Conservation (phyloP, 768 basidiomycete species). For the Collybiopsis confluens region DNA sequence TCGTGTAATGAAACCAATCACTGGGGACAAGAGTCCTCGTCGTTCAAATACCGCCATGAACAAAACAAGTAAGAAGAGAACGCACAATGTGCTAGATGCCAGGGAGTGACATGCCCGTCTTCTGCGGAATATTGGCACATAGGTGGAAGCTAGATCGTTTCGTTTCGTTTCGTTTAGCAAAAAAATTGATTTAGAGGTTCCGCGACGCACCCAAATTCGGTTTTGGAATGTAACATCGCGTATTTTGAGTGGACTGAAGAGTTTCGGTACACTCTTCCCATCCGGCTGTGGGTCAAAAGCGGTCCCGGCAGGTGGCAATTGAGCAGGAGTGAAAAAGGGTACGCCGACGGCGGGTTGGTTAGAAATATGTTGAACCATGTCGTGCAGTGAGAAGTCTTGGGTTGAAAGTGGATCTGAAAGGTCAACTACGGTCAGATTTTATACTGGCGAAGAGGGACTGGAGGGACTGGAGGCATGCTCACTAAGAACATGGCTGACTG, state of each 20-base stretch:
- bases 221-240: constrained; percentile 51
- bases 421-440: too few relatives aligned
- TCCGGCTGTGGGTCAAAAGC: constrained; percentile 32
- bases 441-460: too few relatives aligned
- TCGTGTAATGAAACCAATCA: constrained; percentile 49
- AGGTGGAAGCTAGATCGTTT: constrained; percentile 48
- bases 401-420: too few relatives aligned
- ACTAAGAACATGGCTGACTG: too few relatives aligned
- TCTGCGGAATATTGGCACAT: constrained; percentile 59
- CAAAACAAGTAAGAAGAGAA: constrained; percentile 18
- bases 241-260: constrained; percentile 55
- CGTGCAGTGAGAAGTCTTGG: too few relatives aligned
- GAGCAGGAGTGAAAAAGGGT: constrained; percentile 39
- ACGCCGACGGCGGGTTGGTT: constrained; percentile 24
- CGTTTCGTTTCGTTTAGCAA: not conserved
- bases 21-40: constrained; percentile 23
- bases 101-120: constrained; percentile 47
- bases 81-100: constrained; percentile 61
- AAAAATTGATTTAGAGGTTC: too few relatives aligned
- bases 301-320: constrained; percentile 34
- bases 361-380: not conserved
- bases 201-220: constrained; percentile 49
- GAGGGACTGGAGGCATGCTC: too few relatives aligned
- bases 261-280: constrained; percentile 32
- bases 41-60: not conserved